phyloP scores from a whole-genome alignment of 2,329 filamentous ascomycete species.

The Ascosphaera aggregata region DNA sequence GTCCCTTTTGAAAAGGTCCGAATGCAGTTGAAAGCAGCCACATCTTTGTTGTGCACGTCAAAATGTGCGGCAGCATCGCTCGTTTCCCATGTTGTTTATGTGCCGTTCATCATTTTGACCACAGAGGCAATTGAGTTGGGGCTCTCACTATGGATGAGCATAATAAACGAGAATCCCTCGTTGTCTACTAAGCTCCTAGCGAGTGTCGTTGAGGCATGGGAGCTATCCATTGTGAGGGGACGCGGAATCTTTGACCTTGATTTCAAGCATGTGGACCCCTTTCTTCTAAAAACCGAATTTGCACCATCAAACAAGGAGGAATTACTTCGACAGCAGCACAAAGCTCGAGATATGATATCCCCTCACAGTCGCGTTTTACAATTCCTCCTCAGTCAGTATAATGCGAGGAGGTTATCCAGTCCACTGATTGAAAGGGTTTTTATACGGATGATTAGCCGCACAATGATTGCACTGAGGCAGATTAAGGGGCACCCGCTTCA shows the following conservation, averaged over 20 bases:
- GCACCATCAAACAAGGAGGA: constrained; percentile 64
- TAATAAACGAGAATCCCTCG: constrained; percentile 84
- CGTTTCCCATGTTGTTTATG: constrained; percentile 67
- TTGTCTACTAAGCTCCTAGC: constrained; percentile 69
- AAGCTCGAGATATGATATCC: constrained; percentile 59
- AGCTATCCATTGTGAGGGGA: constrained; percentile 52
- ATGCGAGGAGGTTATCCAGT: constrained; percentile 68
- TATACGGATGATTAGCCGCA: constrained; percentile 54
- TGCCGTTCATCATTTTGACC: constrained; percentile 81
- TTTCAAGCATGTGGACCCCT: constrained; percentile 60
- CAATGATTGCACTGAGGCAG: constrained; percentile 48
- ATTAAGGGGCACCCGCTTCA: constrained; percentile 64
- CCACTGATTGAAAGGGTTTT: constrained; percentile 63
- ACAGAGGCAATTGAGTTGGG: constrained; percentile 92
- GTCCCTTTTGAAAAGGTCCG: constrained; percentile 54
- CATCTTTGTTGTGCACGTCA: constrained; percentile 62
- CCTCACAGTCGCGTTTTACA: constrained; percentile 72
- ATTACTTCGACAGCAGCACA: constrained; percentile 51
- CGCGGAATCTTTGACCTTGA: constrained; percentile 59
- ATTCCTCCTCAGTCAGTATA: constrained; percentile 87
- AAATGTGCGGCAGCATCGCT: constrained; percentile 54
- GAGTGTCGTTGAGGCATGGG: constrained; percentile 81
- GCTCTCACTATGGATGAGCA: constrained; percentile 85
- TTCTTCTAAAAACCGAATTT: constrained; percentile 79
- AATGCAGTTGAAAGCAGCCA: constrained; percentile 62